Evolutionary conservation across 176 grass and related monocot species (phyloP), one percentile per base, ranked within the genome.

Genomic region (Cymbopogon citratus): DNA sequence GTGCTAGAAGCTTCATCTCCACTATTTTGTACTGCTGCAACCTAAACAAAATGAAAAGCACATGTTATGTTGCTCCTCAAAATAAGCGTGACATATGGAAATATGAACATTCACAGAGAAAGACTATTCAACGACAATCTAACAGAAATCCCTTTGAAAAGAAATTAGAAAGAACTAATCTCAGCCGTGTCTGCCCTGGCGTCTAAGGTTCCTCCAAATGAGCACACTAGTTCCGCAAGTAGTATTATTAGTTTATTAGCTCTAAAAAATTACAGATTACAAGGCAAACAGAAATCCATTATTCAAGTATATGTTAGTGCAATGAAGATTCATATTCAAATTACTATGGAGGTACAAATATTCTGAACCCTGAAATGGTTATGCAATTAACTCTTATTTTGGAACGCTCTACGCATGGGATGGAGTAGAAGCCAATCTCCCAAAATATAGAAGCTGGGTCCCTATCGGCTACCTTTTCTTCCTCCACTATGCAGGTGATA

Each of bases 1-100:
- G 96, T 64, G 96, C 96, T 9, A 99, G 85, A 85, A 99, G 96
- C 63, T 99, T 99, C 96, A 99, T 99, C 87, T 99, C 96, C 74
- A 99, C 93, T 26, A 99, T 83, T 83, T 91, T 95, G 69, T 99
- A 99, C 70, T 99, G 93, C 49, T 99, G 96, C 33, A 95, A 81
- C 87, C 96, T 94, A 71, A 63, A 29, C 62, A 85, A 68, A 14
- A 36, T 23, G 10, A 0, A 56, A 75, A n/a, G 35, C 1, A 75
- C 26, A 34, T n/a, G 13, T 86, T 85, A 85, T 0, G 41, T 81
- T 81, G 67, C 46, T 59, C 15, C 69, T 71, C 28, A 25, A 83
- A 66, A 46, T 19, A 69, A 82, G 52, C 12, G 5, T 1, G 60
- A 78, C 66, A 82, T 2, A 67, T 59, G 40, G 39, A 85, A 27